Conservation (phyloP, 805 yeast genomes). For the fission yeast (Schizosaccharomyces pombe) region DNA sequence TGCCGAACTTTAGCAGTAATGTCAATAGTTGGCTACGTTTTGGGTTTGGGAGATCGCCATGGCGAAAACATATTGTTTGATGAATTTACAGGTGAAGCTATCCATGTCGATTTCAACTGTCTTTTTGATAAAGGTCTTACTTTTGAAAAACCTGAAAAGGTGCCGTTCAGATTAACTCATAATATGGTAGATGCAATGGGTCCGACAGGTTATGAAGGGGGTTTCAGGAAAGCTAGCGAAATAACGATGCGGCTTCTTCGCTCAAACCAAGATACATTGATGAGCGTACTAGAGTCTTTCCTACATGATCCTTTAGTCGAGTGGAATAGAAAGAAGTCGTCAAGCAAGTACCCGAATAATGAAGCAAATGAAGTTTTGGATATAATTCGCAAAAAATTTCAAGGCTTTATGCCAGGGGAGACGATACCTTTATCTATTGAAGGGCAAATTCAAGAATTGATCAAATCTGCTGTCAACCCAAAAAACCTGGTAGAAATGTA, state of each 20-base stretch:
- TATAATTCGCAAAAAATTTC: conserved; percentile 63
- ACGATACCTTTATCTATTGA: conserved; percentile 72
- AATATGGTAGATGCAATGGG: conserved; percentile 82
- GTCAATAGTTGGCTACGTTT: conserved; percentile 87
- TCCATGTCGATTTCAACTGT: conserved; percentile 95
- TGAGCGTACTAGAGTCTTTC: conserved; percentile 81
- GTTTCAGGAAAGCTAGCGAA: conserved; percentile 66
- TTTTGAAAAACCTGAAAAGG: conserved; percentile 67
- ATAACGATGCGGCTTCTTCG: conserved; percentile 54
- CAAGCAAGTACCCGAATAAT: conserved; percentile 14
- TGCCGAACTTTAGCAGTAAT: conserved; percentile 75
- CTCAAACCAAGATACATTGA: conserved; percentile 54
- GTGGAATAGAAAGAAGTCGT: conserved; percentile 27
- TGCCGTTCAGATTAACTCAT: conserved; percentile 77
- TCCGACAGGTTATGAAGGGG: conserved; percentile 69
- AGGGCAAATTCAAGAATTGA: conserved; percentile 77
- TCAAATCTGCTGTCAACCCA: conserved; percentile 53
- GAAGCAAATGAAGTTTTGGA: conserved; percentile 43
- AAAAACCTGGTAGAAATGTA: conserved; percentile 68
- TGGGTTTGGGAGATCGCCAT: conserved; percentile 92
- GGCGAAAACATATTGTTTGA: conserved; percentile 70
- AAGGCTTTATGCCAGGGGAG: conserved; percentile 21
- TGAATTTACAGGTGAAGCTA: conserved; percentile 47
- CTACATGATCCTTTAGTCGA: conserved; percentile 79
- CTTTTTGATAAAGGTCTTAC: conserved; percentile 61